A percentile compares a stretch with the other conserved stretches of the same genome.
phyloP scores from a whole-genome alignment of 768 basidiomycete species.

The Pleurotus tuber-regium region DNA sequence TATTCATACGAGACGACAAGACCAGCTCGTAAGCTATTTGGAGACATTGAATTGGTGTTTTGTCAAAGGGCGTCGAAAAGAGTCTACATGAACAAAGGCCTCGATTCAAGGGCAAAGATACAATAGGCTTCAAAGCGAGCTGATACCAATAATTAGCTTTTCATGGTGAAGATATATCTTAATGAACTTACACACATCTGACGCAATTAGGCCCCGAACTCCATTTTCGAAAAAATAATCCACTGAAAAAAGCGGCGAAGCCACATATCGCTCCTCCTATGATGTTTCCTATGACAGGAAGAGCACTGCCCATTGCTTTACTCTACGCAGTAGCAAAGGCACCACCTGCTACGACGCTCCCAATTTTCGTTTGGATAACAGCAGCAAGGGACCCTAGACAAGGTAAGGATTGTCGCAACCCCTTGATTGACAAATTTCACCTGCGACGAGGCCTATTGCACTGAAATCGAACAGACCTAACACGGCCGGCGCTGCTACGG shows the following conservation, averaged over 20 bases:
- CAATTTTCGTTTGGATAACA: constrained; percentile 19
- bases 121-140: not conserved
- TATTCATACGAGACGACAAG: not conserved
- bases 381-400: constrained; percentile 19
- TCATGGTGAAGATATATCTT: constrained; percentile 47
- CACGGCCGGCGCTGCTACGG: not conserved
- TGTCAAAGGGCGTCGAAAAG: not conserved
- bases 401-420: not conserved
- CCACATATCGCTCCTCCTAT: not conserved
- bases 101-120: not conserved
- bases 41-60: not conserved
- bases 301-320: constrained; percentile 18
- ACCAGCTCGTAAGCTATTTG: not conserved
- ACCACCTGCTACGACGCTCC: constrained; percentile 18
- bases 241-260: not conserved
- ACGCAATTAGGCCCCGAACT: not conserved
- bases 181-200: constrained; percentile 28
- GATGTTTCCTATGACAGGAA: not conserved
- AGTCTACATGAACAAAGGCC: not conserved
- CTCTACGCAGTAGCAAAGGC: constrained; percentile 20
- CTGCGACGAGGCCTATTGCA: constrained; percentile 17
- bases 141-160: constrained; percentile 23
- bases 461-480: constrained; percentile 16
- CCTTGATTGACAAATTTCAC: not conserved
- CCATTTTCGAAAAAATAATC: not conserved